Evolutionary conservation across 2,329 filamentous ascomycete genomes (phyloP).

Genomic region (Hymenoscyphus fraxineus): DNA sequence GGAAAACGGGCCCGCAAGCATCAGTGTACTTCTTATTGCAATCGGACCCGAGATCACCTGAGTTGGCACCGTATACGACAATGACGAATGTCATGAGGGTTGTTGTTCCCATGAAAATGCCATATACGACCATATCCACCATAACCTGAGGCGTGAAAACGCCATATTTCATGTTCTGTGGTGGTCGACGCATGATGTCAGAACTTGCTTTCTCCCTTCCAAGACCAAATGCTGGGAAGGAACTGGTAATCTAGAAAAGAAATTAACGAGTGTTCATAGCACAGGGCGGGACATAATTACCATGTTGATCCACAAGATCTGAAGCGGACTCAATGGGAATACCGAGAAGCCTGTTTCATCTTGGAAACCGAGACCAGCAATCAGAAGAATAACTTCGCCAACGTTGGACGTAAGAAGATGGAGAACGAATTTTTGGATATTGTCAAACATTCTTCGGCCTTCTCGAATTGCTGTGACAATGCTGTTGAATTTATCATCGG

Average conservation of each 20-base stretch:
- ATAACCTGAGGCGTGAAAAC: constrained; percentile 51
- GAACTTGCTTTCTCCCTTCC: constrained; percentile 53
- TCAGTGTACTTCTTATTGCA: constrained; percentile 50
- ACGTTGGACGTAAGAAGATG: constrained; percentile 54
- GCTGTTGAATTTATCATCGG: constrained; percentile 52
- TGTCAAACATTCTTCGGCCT: constrained; percentile 51
- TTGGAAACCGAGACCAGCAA: constrained; percentile 57
- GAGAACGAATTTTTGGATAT: constrained; percentile 55
- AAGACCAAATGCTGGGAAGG: constrained; percentile 57
- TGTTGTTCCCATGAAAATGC: constrained; percentile 47
- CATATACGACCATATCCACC: constrained; percentile 51
- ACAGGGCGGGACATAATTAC: background rate
- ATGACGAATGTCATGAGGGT: constrained; percentile 48
- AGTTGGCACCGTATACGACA: constrained; percentile 47
- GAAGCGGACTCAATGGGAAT: constrained; percentile 55
- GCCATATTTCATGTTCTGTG: constrained; percentile 46
- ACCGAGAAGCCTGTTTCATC: constrained; percentile 49
- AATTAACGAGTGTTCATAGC: background rate
- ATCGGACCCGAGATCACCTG: constrained; percentile 48
- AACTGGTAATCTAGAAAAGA: constrained; percentile 44
- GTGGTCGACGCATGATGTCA: constrained; percentile 52
- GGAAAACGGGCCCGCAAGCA: constrained; percentile 51
- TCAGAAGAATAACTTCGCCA: constrained; percentile 53
- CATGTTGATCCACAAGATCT: constrained; percentile 64
- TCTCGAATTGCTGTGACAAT: constrained; percentile 51